Base-by-base conservation (phyloP, 2,329 filamentous ascomycete genomes). In the Onygena corvina region DNA sequence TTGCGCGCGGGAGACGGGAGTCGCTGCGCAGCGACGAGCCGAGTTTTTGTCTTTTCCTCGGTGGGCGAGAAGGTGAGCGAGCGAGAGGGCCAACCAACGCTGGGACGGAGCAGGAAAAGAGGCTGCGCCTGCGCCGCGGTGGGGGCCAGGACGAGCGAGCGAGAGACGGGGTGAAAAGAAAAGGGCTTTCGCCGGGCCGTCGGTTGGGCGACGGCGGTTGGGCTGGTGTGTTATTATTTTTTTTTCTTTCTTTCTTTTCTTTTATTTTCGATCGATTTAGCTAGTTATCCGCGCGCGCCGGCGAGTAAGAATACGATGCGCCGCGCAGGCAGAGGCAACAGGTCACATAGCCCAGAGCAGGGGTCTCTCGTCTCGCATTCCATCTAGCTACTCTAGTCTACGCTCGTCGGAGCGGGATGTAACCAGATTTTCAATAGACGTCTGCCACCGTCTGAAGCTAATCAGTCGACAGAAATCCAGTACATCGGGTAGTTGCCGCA, bases 391-490 rank as follows among this genome's bases (percentile, higher is more conserved):
- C 27, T 31, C 3, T 25, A 12, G n/a, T 12, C 21, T 25, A 27
- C 36, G 20, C 16, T 25, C 20, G 14, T 5, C 1, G 7, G 20
- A 25, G n/a, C 21, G 35, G n/a, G 23, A 64, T 69, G 66, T 69
- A 52, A 50, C 64, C 65, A 62, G 64, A 61, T 64, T 64, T 60
- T 68, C 67, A 69, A 69, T 69, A 65, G 66, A 68, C 53, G 62
- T 64, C 52, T 66, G 66, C 63, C 66, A 69, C 56, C 57, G 50
- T 50, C 48, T 47, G 44, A 33, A 46, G 31, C 36, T 47, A 54
- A 50, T 44, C 51, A 57, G 54, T 57, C 58, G 64, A 66, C 66
- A 67, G 54, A 62, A 54, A 67, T 68, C 67, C 65, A 69, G 67
- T 69, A 69, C 66, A 56, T 67, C 64, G 61, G 65, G 67, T 60